phyloP scores from a whole-genome alignment of 768 basidiomycete species.

The Serendipita indica region DNA sequence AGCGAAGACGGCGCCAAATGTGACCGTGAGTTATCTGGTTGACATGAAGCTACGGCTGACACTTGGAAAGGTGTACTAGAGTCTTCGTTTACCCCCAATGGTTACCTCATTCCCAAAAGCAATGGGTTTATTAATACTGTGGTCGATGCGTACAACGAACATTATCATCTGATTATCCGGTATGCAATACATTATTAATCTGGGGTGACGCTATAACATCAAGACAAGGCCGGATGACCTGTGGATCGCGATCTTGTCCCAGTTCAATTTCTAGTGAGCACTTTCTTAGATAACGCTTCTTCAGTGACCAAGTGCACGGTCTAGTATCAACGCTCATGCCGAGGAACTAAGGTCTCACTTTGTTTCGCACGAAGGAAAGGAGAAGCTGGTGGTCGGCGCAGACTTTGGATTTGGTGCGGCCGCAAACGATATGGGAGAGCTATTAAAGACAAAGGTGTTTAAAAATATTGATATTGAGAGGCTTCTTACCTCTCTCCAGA shows the following conservation, averaged over 20 bases:
- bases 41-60: not conserved
- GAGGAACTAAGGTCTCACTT: conserved; percentile 25
- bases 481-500: not conserved
- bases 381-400: conserved; percentile 19
- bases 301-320: not conserved
- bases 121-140: conserved; percentile 26
- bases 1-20: not conserved
- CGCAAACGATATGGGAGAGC: conserved; percentile 5
- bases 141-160: conserved; percentile 23
- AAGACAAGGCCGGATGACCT: conserved; percentile 31
- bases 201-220: not conserved
- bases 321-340: conserved; percentile 19
- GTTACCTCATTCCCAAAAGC: conserved; percentile 7
- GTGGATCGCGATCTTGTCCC: conserved; percentile 30
- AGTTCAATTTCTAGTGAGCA: conserved; percentile 23
- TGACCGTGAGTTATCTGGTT: not conserved
- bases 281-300: not conserved
- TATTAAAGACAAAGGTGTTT: conserved; percentile 1
- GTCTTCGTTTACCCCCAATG: conserved; percentile 18
- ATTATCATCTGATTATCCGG: conserved; percentile 28
- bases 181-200: not conserved
- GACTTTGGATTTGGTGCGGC: conserved; percentile 23
- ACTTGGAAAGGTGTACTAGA: conserved; percentile 20
- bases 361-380: conserved; percentile 25
- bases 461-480: not conserved